phyloP scores from a whole-genome alignment of 2,329 filamentous ascomycete species.

The Fusarium globosum region DNA sequence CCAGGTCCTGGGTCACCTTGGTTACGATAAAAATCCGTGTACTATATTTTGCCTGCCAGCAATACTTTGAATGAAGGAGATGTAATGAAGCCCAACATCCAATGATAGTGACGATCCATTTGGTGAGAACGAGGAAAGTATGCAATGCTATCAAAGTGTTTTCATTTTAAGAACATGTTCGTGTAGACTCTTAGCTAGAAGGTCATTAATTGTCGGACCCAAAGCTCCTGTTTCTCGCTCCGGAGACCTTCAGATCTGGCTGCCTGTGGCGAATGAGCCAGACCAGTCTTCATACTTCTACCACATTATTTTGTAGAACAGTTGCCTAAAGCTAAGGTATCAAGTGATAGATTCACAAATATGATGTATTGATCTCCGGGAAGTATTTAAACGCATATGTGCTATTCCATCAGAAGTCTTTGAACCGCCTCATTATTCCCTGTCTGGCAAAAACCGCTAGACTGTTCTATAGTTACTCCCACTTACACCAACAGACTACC shows the following conservation, averaged over 20 bases:
- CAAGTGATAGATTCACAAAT: background rate
- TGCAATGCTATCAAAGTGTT: background rate
- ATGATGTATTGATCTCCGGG: background rate
- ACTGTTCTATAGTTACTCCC: background rate
- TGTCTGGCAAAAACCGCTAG: background rate
- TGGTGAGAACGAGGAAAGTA: background rate
- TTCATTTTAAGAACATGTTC: background rate
- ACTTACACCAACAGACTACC: background rate
- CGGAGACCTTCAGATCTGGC: background rate
- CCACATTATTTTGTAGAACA: background rate
- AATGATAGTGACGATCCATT: background rate
- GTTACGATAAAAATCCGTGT: background rate
- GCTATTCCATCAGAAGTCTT: background rate
- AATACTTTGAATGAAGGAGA: background rate
- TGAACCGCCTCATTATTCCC: background rate
- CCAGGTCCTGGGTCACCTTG: background rate
- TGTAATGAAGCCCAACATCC: background rate
- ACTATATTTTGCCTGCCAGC: background rate
- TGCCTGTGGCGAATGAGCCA: constrained; percentile 26
- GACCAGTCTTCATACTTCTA: constrained; percentile 5
- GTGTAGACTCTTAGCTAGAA: background rate
- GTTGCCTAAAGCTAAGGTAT: constrained; percentile 4
- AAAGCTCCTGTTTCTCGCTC: constrained; percentile 7
- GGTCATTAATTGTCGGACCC: background rate
- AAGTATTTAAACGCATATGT: background rate